A percentile compares a stretch with the other conserved stretches of the same genome.
Conservation (phyloP, 768 basidiomycete genomes). For the Mycena amicta region DNA sequence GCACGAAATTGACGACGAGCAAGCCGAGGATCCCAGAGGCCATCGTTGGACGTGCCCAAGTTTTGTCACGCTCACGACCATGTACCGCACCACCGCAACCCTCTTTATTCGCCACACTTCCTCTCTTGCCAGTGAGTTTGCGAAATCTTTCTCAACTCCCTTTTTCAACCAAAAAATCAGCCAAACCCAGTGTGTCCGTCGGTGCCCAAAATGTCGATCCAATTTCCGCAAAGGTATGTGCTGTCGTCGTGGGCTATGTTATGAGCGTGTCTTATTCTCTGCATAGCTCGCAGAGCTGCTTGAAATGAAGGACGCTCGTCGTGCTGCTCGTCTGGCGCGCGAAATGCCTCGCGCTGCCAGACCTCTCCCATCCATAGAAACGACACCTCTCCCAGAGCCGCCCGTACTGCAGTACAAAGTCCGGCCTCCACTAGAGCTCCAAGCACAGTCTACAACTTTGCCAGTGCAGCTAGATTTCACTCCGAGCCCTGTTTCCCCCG, state of each 20-base stretch:
- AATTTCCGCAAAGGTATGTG: neutral
- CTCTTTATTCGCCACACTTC: neutral
- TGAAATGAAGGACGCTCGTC: neutral
- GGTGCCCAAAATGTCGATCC: neutral
- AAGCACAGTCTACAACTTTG: too few species aligned
- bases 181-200: too few species aligned
- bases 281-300: neutral
- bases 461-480: neutral
- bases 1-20: constrained; percentile 68
- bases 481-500: neutral
- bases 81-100: neutral
- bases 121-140: neutral
- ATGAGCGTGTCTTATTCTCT: too few species aligned
- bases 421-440: too few species aligned
- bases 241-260: too few species aligned
- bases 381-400: constrained; percentile 10
- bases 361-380: too few species aligned
- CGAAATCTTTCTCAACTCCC: neutral
- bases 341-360: too few species aligned
- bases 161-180: neutral
- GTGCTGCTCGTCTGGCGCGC: constrained; percentile 25
- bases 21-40: constrained; percentile 54
- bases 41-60: neutral
- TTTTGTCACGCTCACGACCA: neutral
- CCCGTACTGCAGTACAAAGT: too few species aligned